These are phyloP conservation scores for Xanthoparmelia taractica DNA, from an alignment of 495 filamentous ascomycete species.

Conservation along the genomic window DNA sequence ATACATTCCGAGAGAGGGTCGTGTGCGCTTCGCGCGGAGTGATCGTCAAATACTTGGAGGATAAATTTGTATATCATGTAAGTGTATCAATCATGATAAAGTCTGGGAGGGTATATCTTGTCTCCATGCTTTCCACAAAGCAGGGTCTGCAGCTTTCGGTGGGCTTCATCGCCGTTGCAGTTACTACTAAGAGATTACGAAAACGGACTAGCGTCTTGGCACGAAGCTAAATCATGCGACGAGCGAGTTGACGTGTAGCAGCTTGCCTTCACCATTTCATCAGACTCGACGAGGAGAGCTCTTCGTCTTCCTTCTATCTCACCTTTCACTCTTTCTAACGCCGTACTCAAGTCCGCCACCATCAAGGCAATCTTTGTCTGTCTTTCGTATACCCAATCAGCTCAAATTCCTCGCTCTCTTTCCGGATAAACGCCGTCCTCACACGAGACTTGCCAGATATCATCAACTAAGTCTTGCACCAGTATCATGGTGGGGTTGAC, in stretches of 20 bases:
- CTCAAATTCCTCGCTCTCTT: neutral
- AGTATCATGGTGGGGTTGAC: slow-evolving; percentile 80
- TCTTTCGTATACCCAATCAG: neutral
- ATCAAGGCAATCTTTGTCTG: too few species aligned
- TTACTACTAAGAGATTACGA: neutral
- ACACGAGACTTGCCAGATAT: neutral
- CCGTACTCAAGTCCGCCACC: neutral
- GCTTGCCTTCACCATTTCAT: neutral
- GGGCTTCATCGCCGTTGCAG: neutral
- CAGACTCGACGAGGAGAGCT: neutral
- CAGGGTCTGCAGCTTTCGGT: neutral
- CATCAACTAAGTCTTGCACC: neutral
- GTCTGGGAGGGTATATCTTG: neutral
- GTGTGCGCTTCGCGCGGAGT: slow-evolving; percentile 10
- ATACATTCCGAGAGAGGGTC: slow-evolving; percentile 6
- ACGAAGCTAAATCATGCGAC: neutral
- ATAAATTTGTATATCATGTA: neutral
- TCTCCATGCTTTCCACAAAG: slow-evolving; percentile 1
- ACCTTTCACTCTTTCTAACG: neutral
- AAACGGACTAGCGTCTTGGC: neutral
- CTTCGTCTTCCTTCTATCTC: neutral
- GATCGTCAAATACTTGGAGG: neutral
- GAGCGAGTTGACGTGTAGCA: slow-evolving; percentile 3
- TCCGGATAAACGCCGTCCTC: neutral
- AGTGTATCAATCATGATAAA: neutral